Conservation (phyloP, 2,329 filamentous ascomycete genomes). For the Fusarium newnesense region DNA sequence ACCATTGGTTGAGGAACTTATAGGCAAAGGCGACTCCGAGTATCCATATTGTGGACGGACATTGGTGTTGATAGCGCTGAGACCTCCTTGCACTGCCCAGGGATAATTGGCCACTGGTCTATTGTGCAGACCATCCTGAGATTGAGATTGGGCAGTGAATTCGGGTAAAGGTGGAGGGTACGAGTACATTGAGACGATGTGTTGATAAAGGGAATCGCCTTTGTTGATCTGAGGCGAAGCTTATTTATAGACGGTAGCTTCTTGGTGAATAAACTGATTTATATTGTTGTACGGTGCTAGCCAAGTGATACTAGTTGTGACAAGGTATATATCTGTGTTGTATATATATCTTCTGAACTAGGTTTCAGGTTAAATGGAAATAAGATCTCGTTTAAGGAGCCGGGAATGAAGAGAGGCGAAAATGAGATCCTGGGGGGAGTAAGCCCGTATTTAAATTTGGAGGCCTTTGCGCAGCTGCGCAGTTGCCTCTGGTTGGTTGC, state of each 20-base stretch:
- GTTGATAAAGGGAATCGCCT: slow-evolving; percentile 5
- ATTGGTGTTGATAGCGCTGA: slow-evolving; percentile 13
- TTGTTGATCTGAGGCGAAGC: slow-evolving; percentile 18
- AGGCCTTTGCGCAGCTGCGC: slow-evolving; percentile 20
- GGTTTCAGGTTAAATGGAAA: not conserved
- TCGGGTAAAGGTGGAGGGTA: slow-evolving; percentile 8
- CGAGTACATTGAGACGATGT: slow-evolving; percentile 14
- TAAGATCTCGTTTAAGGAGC: slow-evolving; percentile 4
- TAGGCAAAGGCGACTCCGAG: slow-evolving; percentile 7
- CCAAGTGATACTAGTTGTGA: not conserved
- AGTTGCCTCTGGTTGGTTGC: slow-evolving; percentile 12
- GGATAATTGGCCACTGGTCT: slow-evolving; percentile 11
- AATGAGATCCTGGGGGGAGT: not conserved
- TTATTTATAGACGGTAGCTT: not conserved
- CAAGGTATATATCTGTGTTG: not conserved
- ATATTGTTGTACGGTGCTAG: not conserved
- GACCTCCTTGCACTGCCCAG: slow-evolving; percentile 10
- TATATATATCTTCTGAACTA: not conserved
- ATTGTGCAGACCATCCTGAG: not conserved
- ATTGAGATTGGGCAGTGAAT: slow-evolving; percentile 9
- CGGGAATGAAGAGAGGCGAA: slow-evolving; percentile 10
- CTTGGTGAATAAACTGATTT: not conserved
- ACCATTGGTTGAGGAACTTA: slow-evolving; percentile 6
- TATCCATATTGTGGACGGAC: slow-evolving; percentile 4
- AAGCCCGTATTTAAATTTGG: slow-evolving; percentile 8